Evolutionary conservation across 768 basidiomycete genomes (phyloP), one percentile per base, ranked within the genome.

Genomic region (Gloeostereum incarnatum): DNA sequence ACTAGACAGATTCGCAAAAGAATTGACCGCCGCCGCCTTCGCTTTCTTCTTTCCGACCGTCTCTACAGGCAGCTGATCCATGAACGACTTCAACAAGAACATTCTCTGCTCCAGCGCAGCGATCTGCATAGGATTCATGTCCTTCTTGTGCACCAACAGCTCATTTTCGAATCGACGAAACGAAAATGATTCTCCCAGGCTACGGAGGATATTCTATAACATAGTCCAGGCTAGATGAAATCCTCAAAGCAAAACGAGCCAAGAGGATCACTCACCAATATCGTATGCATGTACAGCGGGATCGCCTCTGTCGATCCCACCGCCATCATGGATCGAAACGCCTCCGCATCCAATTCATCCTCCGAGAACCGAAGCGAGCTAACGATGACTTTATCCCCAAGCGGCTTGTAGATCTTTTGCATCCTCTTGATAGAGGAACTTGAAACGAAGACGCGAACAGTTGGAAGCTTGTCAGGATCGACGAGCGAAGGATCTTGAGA

Each of bases 251-350:
- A 30, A 40, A 29, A 16, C 17, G 13, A 16, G 8, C 7, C 1
- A 21, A 9, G 11, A n/a, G 14, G 22, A 20, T 32, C 13, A 49
- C 73, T 48, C 46, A 83, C 82, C 45, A 85, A 47, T 18, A 85
- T 55, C 0, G 73, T 68, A 37, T 85, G 82, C 49, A 85, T 72
- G 52, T 85, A 85, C 1, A 85, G 52, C 0, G 82, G 83, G 0
- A 78, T 71, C 0, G 65, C 60, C 1, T 80, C 77, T 0, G 75
- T 72, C 0, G 73, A 71, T 0, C 68, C 73, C 1, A 83, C 62
- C 0, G 80, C 75, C 83, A 85, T 85, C 75, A 85, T 78, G 0
- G 79, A 79, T 22, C 84, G 46, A 41, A 85, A 76, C 1, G 81
- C 78, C 13, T 75, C 58, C 1, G 78, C 76, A 50, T 84, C 82